Percentiles rank a stretch among this genome's conserved stretches.
phyloP scores from a whole-genome alignment of 176 grass and related monocot species.

The Miscanthus lutarioriparius region DNA sequence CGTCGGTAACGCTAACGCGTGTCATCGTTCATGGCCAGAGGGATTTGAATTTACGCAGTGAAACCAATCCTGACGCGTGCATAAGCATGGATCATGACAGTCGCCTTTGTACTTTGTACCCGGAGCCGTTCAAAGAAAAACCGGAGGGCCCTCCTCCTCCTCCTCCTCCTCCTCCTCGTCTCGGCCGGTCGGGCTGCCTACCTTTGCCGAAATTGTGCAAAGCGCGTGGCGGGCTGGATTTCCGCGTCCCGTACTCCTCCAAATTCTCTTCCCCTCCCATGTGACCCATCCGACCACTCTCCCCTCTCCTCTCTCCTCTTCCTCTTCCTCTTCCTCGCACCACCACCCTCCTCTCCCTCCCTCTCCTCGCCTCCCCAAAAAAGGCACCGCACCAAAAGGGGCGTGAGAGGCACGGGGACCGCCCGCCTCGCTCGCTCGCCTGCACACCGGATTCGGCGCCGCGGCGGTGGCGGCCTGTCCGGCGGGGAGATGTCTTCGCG shows the following conservation, averaged over 20 bases:
- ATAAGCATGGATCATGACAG: neutral
- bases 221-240: constrained; percentile 61
- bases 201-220: constrained; percentile 44
- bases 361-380: constrained; percentile 5
- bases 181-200: neutral
- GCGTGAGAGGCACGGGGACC: neutral
- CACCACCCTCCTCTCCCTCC: neutral
- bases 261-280: constrained; percentile 30
- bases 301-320: neutral
- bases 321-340: neutral
- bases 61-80: neutral
- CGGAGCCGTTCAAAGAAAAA: neutral
- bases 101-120: neutral
- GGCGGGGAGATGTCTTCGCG: constrained; percentile 50
- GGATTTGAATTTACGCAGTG: neutral
- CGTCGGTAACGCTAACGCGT: too few species aligned
- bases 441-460: constrained; percentile 22
- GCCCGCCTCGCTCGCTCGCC: neutral
- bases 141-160: neutral
- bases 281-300: constrained; percentile 26
- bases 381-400: constrained; percentile 24
- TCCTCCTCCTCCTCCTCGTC: neutral
- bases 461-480: neutral
- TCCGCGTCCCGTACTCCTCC: constrained; percentile 34
- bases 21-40: neutral